Conservation (phyloP, 345 rosid genomes). For the Odontarrhena argentea region DNA sequence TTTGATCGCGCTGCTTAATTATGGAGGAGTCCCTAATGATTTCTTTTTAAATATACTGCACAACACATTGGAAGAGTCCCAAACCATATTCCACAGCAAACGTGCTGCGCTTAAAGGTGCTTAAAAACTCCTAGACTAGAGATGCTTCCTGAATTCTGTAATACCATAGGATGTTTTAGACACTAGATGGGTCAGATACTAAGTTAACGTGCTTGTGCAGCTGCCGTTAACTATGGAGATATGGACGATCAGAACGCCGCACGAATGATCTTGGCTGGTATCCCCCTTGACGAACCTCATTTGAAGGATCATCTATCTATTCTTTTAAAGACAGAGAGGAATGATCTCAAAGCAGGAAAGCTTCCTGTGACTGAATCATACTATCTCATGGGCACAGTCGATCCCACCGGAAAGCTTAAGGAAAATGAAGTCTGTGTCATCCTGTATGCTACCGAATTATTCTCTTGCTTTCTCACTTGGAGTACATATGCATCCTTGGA, state of each 20-base stretch:
- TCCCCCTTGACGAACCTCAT: conserved; percentile 62
- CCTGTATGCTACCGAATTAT: conserved; percentile 46
- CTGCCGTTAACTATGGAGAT: conserved; percentile 47
- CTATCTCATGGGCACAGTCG: conserved; percentile 78
- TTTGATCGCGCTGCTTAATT: conserved; percentile 58
- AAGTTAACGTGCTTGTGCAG: conserved; percentile 40
- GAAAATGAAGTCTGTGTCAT: conserved; percentile 68
- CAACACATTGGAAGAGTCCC: conserved; percentile 50
- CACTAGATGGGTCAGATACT: conserved; percentile 11
- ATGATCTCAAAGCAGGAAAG: conserved; percentile 52
- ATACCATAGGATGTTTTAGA: neutral
- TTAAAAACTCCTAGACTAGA: neutral
- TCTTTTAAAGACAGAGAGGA: conserved; percentile 46
- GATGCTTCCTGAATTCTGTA: conserved; percentile 1
- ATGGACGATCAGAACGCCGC: conserved; percentile 49
- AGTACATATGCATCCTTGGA: too few relatives aligned
- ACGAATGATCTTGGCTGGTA: conserved; percentile 62
- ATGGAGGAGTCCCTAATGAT: conserved; percentile 64
- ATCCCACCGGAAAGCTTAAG: conserved; percentile 62
- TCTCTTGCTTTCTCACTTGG: conserved; percentile 2
- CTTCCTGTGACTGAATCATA: conserved; percentile 57
- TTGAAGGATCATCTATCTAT: conserved; percentile 45
- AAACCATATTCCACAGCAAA: conserved; percentile 38
- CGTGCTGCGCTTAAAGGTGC: conserved; percentile 59
- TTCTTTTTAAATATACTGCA: conserved; percentile 50